Base-by-base conservation (phyloP, 345 rosid genomes). In the Ceriops tagal region DNA sequence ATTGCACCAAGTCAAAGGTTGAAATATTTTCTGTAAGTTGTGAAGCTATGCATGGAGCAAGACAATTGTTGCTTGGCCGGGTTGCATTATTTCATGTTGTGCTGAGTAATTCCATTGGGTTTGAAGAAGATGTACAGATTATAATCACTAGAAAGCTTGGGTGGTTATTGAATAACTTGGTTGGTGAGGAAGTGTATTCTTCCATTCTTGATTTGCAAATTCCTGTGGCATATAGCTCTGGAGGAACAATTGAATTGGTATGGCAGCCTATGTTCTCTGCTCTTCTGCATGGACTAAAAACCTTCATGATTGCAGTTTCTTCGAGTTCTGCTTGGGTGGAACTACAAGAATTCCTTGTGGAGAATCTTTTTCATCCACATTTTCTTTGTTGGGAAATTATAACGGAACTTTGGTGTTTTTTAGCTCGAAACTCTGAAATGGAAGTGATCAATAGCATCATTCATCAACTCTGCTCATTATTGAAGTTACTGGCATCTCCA, bases 341-440 rank as follows among this genome's bases (percentile, higher is more conserved):
- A 58, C 13, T 92, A 43, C 81, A 77, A 63, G 77, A 75, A 77
- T 86, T 90, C 82, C 72, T 95, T 75, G 78, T 89, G 37, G 85
- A 86, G 58, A 95, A 89, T 83, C 79, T 95, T 67, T 84, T 87
- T 76, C 96, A 95, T 78, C 96, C 96, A 57, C 93, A 95, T 77
- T 80, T 79, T 74, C 85, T 90, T 70, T 92, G 99, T 73, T 79
- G 84, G 84, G 96, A 95, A 81, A 82, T 87, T 64, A 78, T 88
- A 32, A 66, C 79, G 85, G 99, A 95, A 69, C 89, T 95, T 53
- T 88, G 90, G 92, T 83, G 96, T 85, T 95, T 93, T 74, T 69
- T 87, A 80, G 70, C 83, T 71, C 83, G 90, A 46, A 77, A 87
- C 77, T 88, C 90, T 81, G 85, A 85, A 68, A 73, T 58, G 26